Base-by-base conservation (phyloP, 192 early-diverging fungal genomes). In the Entophlyctis luteolus region DNA sequence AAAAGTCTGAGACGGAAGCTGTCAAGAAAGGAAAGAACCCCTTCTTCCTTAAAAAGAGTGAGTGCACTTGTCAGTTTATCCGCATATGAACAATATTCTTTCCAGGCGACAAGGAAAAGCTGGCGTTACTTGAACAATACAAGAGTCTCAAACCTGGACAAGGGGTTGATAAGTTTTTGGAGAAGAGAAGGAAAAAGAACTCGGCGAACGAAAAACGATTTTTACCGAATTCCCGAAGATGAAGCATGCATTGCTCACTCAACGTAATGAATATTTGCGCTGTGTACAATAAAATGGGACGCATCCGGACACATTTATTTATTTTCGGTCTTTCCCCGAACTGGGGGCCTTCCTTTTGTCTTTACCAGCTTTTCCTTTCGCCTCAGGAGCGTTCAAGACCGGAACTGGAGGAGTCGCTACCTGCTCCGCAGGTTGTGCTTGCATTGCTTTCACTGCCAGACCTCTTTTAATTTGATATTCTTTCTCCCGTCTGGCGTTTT, bases 141-240 rank as follows among this genome's bases (percentile, higher is more conserved):
- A 82, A 90, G 45, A 71, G 85, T 55, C 72, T 94, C 22, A 59
- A 60, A 23, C 85, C 84, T 35, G 81, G 83, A 25, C 87, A 91
- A 46, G 81, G 81, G 62, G 63, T 99, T 48, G 92, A 97, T 35
- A 88, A 87, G 47, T 81, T 90, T 33, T 75, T 98, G 63, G 95
- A 99, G 68, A 95, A 96, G 82, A 82, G 90, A 67, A 83, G 96
- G 68, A 96, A 99, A 83, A 85, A 86, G 69, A 97, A 99, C 69
- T 89, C 94, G 3, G 76, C 86, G 16, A 95, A 92, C 72, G 92
- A 97, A 48, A 58, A 59, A 32, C 27, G 73, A 29, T 75, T 72
- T 59, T 35, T 78, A 54, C 77, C 77, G 0, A 69, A 66, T 58
- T n/a, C 42, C 12, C 68, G 76, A 4, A 65, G 75, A n/a, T 67